Evolutionary conservation across 805 yeast species (phyloP).

Genomic region (Barnettozyma sucrosica): DNA sequence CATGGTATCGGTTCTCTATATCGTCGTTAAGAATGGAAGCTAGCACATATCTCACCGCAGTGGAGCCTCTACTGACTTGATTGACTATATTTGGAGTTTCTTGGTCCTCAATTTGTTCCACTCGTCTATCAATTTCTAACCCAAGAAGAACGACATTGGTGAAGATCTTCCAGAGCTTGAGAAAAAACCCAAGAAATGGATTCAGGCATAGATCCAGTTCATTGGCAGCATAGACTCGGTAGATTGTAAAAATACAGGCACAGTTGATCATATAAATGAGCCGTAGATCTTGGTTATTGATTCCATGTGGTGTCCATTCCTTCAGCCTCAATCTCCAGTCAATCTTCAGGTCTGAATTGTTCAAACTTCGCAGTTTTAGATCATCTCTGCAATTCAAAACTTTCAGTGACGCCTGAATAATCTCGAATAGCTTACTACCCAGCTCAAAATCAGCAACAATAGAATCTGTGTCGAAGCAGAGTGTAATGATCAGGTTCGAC

Average conservation of each 20-base stretch:
- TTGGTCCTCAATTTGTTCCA: constrained; percentile 32
- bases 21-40: constrained; percentile 56
- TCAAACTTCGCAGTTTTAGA: constrained; percentile 32
- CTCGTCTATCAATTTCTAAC: constrained; percentile 50
- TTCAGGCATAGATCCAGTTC: constrained; percentile 42
- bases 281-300: constrained; percentile 34
- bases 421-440: constrained; percentile 27
- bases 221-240: constrained; percentile 33
- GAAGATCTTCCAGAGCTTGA: constrained; percentile 61
- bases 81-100: constrained; percentile 41
- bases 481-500: constrained; percentile 40
- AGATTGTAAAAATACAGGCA: constrained; percentile 38
- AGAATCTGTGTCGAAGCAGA: constrained; percentile 25
- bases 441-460: constrained; percentile 31
- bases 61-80: constrained; percentile 52
- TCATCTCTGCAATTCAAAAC: constrained; percentile 40
- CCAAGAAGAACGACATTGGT: constrained; percentile 56
- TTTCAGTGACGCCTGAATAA: constrained; percentile 33
- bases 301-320: constrained; percentile 34
- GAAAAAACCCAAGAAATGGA: constrained; percentile 55
- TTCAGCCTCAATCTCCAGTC: constrained; percentile 29
- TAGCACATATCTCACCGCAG: constrained; percentile 55
- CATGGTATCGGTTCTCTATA: constrained; percentile 40
- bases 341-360: constrained; percentile 32
- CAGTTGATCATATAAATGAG: constrained; percentile 41